Conservation (phyloP, 2,329 filamentous ascomycete species). For the Arthroderma sp. region DNA sequence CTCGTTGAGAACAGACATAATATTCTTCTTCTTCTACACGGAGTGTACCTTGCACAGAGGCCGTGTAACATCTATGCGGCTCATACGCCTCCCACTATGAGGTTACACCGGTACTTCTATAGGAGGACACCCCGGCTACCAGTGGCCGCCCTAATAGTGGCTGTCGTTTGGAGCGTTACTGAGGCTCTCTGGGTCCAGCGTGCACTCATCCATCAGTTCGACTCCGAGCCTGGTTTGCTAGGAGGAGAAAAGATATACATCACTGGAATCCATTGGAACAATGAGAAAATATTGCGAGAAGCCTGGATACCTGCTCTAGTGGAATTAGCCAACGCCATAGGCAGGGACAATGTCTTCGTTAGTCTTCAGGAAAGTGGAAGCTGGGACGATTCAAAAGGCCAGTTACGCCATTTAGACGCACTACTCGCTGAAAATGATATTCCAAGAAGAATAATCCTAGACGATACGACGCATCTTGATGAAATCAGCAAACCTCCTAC, state of each 20-base stretch:
- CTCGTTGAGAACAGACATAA: too few species aligned
- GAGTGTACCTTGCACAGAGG: not conserved
- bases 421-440: slow-evolving; percentile 44
- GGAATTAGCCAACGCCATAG: slow-evolving; percentile 45
- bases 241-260: slow-evolving; percentile 45
- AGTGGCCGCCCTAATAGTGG: not conserved
- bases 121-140: not conserved
- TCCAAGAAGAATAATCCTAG: slow-evolving; percentile 44
- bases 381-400: slow-evolving; percentile 55
- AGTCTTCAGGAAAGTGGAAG: slow-evolving; percentile 58
- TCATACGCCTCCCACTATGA: not conserved
- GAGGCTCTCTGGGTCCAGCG: slow-evolving; percentile 1
- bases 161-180: not conserved
- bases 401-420: slow-evolving; percentile 45
- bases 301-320: slow-evolving; percentile 54
- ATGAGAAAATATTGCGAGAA: slow-evolving; percentile 45
- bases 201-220: not conserved
- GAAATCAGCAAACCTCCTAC: slow-evolving; percentile 38
- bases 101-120: not conserved
- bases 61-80: not conserved
- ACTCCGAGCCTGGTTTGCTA: not conserved
- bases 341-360: slow-evolving; percentile 54
- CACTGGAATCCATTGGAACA: slow-evolving; percentile 58
- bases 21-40: too few species aligned
- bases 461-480: slow-evolving; percentile 48